Evolutionary conservation across 768 basidiomycete genomes (phyloP).

Genomic region (Tulasnella sp.): DNA sequence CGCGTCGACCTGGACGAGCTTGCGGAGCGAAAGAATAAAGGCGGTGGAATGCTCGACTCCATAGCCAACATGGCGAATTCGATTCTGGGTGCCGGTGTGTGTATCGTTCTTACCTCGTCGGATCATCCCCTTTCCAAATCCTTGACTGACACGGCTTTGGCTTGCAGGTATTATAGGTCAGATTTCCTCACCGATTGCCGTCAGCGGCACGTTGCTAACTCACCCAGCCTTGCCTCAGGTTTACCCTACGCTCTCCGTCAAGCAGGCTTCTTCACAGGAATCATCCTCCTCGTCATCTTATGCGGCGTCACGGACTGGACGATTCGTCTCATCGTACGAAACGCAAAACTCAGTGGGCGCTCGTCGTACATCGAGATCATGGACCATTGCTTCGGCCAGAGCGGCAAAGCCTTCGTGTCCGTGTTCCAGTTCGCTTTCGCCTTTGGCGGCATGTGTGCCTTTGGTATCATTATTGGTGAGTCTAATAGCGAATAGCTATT

Average conservation of each 20-base stretch:
- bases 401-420: conserved; percentile 91
- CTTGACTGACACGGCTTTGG: not conserved
- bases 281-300: conserved; percentile 77
- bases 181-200: not conserved
- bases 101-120: conserved; percentile 30
- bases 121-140: not conserved
- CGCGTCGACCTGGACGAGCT: conserved; percentile 71
- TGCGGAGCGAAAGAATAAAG: conserved; percentile 63
- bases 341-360: conserved; percentile 93
- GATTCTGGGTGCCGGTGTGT: conserved; percentile 86
- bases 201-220: not conserved
- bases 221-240: conserved; percentile 50
- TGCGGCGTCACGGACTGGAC: conserved; percentile 96
- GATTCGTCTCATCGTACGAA: conserved; percentile 91
- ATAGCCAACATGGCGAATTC: conserved; percentile 96
- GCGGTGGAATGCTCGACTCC: conserved; percentile 77
- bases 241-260: conserved; percentile 93
- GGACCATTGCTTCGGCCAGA: conserved; percentile 87
- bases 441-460: conserved; percentile 98
- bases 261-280: conserved; percentile 89
- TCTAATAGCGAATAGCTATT: conserved; percentile 25
- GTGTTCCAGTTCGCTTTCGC: conserved; percentile 98
- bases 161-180: conserved; percentile 18
- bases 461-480: conserved; percentile 87
- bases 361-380: conserved; percentile 94